Evolutionary conservation across 495 filamentous ascomycete species (phyloP).

Genomic region (Durotheca rogersii): DNA sequence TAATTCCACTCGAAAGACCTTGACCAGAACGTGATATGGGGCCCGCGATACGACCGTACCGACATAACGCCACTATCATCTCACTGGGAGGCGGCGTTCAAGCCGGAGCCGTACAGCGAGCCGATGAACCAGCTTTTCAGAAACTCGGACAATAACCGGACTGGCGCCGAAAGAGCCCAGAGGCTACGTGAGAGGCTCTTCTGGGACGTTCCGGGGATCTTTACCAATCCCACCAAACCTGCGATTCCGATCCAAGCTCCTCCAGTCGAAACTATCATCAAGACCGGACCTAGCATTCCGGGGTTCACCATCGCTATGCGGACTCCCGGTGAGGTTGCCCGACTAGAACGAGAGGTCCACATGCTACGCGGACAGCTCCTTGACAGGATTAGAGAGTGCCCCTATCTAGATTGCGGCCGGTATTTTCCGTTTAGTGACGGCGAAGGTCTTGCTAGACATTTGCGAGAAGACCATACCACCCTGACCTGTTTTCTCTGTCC

Average conservation of each 20-base stretch:
- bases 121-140: slow-evolving; percentile 6
- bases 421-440: slow-evolving; percentile 29
- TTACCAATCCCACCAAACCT: slow-evolving; percentile 33
- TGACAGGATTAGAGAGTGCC: slow-evolving; percentile 37
- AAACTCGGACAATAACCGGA: slow-evolving; percentile 2
- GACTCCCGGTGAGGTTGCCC: slow-evolving; percentile 42
- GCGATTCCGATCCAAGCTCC: slow-evolving; percentile 38
- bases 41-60: slow-evolving; percentile 14
- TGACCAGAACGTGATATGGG: slow-evolving; percentile 7
- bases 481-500: slow-evolving; percentile 32
- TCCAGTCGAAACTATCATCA: slow-evolving; percentile 39
- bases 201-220: slow-evolving; percentile 17
- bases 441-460: slow-evolving; percentile 21
- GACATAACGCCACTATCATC: background rate
- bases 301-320: slow-evolving; percentile 39
- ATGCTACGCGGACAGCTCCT: slow-evolving; percentile 38
- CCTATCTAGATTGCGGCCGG: slow-evolving; percentile 34
- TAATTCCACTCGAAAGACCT: slow-evolving; percentile 6
- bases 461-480: slow-evolving; percentile 26
- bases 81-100: background rate
- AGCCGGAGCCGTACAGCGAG: background rate
- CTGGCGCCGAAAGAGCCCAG: slow-evolving; percentile 2
- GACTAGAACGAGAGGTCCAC: slow-evolving; percentile 37
- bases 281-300: slow-evolving; percentile 34
- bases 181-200: slow-evolving; percentile 23